Base-by-base conservation (phyloP, 345 rosid species). In the Murraya paniculata region DNA sequence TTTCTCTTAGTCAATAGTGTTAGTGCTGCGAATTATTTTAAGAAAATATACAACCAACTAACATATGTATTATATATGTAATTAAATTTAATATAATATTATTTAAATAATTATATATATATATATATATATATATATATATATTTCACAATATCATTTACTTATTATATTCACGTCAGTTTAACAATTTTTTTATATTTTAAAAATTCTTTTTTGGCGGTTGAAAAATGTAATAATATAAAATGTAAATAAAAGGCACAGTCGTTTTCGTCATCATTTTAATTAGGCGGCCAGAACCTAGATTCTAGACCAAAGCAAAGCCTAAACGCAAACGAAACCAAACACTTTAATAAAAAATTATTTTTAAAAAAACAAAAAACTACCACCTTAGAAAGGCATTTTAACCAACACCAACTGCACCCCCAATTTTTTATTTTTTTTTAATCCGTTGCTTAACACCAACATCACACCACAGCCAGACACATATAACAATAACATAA, bases 391-490 rank as follows among this genome's bases (percentile, higher is more conserved):
- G 19, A 14, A 62, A 30, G 21, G 36, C 33, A 14, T 39, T 68
- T 68, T 13, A 21, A n/a, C 62, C 65, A 19, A 71, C 41, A 24
- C 25, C 77, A 73, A 38, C 77, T 39, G 68, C 55, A 31, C 2
- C 21, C 28, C 50, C 24, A 0, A 2, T 2, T 2, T 22, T 10
- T 33, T 48, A 19, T 50, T 11, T 50, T 4, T 6, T 11, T 28
- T 50, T 7, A 21, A 58, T 81, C 92, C 80, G 95, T 91, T 87
- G 92, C 92, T 86, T 89, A 85, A 90, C 82, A 91, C 88, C 87
- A 78, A 72, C 56, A 59, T 79, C 55, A 48, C 55, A 18, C 57
- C 22, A 13, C 50, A 27, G n/a, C n/a, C 61, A 56, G 39, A 27
- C 80, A 58, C 74, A 65, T 76, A n/a, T 75, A 28, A 45, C 0